Evolutionary conservation across 2,329 filamentous ascomycete genomes (phyloP).

Genomic region (Aureobasidium sp.): DNA sequence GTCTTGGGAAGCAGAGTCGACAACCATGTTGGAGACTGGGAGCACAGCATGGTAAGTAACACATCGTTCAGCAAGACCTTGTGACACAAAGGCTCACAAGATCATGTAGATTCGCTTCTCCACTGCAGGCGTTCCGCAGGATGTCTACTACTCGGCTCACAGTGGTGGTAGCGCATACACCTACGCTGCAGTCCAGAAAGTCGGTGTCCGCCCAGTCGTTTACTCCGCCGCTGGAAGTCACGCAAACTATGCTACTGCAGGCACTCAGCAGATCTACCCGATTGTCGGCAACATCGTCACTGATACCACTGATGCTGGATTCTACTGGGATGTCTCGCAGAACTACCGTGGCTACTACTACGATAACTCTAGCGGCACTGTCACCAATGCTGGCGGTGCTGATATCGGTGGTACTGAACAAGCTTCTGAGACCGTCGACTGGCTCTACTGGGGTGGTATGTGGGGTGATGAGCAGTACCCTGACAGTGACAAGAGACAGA

Average conservation of each 20-base stretch:
- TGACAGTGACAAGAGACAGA: neutral
- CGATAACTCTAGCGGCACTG: neutral
- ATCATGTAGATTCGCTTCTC: neutral
- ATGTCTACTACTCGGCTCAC: slow-evolving; percentile 11
- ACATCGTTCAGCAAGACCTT: neutral
- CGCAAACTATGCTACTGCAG: neutral
- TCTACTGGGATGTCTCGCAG: slow-evolving; percentile 5
- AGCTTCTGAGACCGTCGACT: neutral
- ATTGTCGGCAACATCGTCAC: slow-evolving; percentile 7
- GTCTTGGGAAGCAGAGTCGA: slow-evolving; percentile 2
- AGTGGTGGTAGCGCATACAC: slow-evolving; percentile 4
- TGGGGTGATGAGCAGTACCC: slow-evolving; percentile 13
- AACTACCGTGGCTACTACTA: slow-evolving; percentile 10
- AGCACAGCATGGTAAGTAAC: neutral
- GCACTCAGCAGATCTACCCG: neutral
- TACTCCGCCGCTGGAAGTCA: slow-evolving; percentile 5
- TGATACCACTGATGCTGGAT: neutral
- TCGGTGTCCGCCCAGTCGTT: neutral
- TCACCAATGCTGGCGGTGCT: slow-evolving; percentile 7
- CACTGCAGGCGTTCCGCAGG: neutral
- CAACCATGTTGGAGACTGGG: slow-evolving; percentile 15
- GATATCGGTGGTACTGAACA: neutral
- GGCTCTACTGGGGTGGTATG: slow-evolving; percentile 2
- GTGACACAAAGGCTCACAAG: neutral
- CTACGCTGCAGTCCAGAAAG: slow-evolving; percentile 4